A percentile compares a stretch with the other conserved stretches of the same genome.
Evolutionary conservation across 1,284 basidiomycete genomes (phyloP).

Genomic region (Wallemia mellicola): DNA sequence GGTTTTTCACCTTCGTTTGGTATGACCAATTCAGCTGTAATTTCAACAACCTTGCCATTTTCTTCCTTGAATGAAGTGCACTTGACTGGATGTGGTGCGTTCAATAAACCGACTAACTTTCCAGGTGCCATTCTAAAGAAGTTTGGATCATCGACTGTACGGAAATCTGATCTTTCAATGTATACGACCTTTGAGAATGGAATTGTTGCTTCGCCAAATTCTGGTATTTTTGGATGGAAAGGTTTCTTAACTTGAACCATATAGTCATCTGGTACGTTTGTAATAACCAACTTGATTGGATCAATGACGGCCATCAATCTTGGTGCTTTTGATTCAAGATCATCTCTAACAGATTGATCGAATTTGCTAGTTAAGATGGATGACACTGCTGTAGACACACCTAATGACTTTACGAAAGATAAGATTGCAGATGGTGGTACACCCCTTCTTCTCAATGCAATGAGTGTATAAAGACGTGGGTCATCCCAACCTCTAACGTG

Average conservation of each 20-base stretch:
- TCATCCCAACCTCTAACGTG: constrained; percentile 90
- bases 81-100: constrained; percentile 83
- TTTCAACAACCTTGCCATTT: constrained; percentile 42
- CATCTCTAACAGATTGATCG: constrained; percentile 61
- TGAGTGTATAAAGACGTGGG: constrained; percentile 88
- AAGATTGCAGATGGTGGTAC: constrained; percentile 84
- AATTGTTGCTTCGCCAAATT: constrained; percentile 49
- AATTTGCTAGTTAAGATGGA: constrained; percentile 71
- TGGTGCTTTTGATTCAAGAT: constrained; percentile 65
- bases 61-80: constrained; percentile 49
- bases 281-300: constrained; percentile 68
- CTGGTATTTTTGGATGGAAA: constrained; percentile 75
- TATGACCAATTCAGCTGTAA: constrained; percentile 42
- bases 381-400: constrained; percentile 59
- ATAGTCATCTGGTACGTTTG: constrained; percentile 71
- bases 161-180: constrained; percentile 86
- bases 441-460: constrained; percentile 74
- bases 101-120: constrained; percentile 86
- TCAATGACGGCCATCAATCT: constrained; percentile 74
- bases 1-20: constrained; percentile 17
- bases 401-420: constrained; percentile 69
- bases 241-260: constrained; percentile 60
- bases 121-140: constrained; percentile 95
- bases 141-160: constrained; percentile 64
- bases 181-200: constrained; percentile 73